Conservation (phyloP, 129 eudicot species). For the Flaveria linearis region DNA sequence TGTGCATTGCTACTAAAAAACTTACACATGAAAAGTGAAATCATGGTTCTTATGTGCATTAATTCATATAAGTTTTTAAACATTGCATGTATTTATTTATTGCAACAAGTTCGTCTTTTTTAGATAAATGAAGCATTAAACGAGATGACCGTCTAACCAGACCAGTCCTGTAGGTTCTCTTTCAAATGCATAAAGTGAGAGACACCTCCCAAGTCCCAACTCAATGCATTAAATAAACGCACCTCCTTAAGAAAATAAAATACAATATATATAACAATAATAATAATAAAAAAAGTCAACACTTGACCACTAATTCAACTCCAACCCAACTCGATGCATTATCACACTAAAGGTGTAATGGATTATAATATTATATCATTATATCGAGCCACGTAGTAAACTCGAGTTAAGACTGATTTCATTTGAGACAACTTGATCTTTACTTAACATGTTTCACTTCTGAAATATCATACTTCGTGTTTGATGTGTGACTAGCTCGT, state of each 20-base stretch:
- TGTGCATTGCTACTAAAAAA: too few species aligned
- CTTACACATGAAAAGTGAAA: too few species aligned
- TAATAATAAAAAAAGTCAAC: constrained; percentile 15
- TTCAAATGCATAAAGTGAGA: constrained; percentile 35
- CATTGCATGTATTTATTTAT: too few species aligned
- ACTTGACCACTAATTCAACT: constrained; percentile 22
- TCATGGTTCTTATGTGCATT: too few species aligned
- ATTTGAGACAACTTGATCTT: neutral
- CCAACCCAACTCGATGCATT: constrained; percentile 1
- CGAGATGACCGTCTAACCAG: constrained; percentile 14
- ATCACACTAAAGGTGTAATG: neutral
- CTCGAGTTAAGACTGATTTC: neutral
- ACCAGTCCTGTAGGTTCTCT: constrained; percentile 6
- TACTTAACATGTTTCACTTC: too few species aligned
- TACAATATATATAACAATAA: neutral
- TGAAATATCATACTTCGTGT: too few species aligned
- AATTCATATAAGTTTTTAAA: too few species aligned
- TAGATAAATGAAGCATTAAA: neutral
- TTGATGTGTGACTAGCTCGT: too few species aligned
- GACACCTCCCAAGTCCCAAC: constrained; percentile 36
- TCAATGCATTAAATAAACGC: constrained; percentile 36
- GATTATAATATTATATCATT: neutral
- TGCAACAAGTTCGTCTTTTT: neutral
- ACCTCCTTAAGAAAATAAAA: constrained; percentile 22
- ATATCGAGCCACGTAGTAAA: neutral